Base-by-base conservation (phyloP, 140 eudicot genomes). In the Bidens hawaiensis region DNA sequence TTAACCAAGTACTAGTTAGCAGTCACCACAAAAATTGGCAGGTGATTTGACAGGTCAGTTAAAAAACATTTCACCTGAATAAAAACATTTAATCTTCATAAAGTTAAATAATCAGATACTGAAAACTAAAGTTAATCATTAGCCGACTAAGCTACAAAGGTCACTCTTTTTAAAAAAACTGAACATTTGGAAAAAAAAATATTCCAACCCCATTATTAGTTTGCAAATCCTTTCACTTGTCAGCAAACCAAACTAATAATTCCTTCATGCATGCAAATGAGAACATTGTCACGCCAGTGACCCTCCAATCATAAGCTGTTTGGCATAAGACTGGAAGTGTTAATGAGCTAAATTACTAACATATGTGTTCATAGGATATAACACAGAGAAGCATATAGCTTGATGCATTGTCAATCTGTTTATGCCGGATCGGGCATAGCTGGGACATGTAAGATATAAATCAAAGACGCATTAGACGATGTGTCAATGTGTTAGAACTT, bases 11-110 rank as follows among this genome's bases (percentile, higher is more conserved):
- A 79, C 75, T 65, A 71, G 99, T 81, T 62, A 81, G 84, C 81
- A 91, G 86, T 71, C 83, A 89, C 91, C 91, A 82, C 71, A 80
- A 61, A 78, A 81, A 75, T 75, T 57, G 61, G 78, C 70, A 70
- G 73, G 66, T 54, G 64, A 76, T 78, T 80, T 78, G 79, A 65
- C 63, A 79, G 74, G 93, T 90, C 77, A 79, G 93, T 85, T 50
- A 73, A 34, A 63, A 36, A 58, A 50, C 56, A 68, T 13, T 60
- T 56, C 60, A 33, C 76, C 77, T 55, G 68, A 56, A 52, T 28
- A 26, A 34, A 64, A 62, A 72, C 60, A 56, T 12, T 63, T 34
- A 48, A 42, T 62, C 64, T 62, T 70, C 31, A 45, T 15, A 45
- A 54, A 31, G 67, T 73, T 64, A 73, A 72, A 47, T 42, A 59